Base-by-base conservation (phyloP, 169 alveolate genomes). In the Eimeria brunetti region DNA sequence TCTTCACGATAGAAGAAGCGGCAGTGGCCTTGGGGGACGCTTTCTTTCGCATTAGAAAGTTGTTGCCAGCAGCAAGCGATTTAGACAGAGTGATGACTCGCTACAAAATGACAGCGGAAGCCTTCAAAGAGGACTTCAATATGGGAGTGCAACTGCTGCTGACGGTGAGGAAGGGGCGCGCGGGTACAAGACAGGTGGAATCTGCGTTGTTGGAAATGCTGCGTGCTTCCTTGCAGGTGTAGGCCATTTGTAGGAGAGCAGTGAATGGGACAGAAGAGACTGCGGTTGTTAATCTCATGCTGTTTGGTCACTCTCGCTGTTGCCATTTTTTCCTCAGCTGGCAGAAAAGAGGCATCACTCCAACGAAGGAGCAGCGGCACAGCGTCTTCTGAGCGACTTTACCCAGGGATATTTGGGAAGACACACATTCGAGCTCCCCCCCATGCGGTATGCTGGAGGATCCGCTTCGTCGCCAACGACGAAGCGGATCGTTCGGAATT, bases 301-400 rank as follows among this genome's bases (percentile, higher is more conserved):
- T 16, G 7, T 18, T 67, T 36, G 51, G 4, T 20, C 0, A 5
- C 20, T 14, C 41, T 53, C 14, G 76, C 53, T 83, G 53, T 56
- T 56, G 75, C 27, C 64, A n/a, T 27, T 83, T 36, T 36, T 9
- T 36, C 94, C 91, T 56, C 96, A 94, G 95, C 94, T 97, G 88
- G 97, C 97, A 36, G 71, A 95, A 24, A 89, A 91, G 76, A 53
- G 96, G 51, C 95, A 94, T 90, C 96, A 91, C 73, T 92, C 96
- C 75, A 96, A 97, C 88, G 64, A 96, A 53, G 96, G 96, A 53
- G 97, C 97, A 9, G 98, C 98, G 8, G 96, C 98, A 41, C 96
- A 96, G 96, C 96, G 98, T 30, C 90, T 97, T 6, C 97, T 97
- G 58, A 95, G 97, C 38, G 98, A 97, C 88, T 96, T 97, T 88